Conservation (phyloP, 83 land plant species). For the Picea abies region DNA sequence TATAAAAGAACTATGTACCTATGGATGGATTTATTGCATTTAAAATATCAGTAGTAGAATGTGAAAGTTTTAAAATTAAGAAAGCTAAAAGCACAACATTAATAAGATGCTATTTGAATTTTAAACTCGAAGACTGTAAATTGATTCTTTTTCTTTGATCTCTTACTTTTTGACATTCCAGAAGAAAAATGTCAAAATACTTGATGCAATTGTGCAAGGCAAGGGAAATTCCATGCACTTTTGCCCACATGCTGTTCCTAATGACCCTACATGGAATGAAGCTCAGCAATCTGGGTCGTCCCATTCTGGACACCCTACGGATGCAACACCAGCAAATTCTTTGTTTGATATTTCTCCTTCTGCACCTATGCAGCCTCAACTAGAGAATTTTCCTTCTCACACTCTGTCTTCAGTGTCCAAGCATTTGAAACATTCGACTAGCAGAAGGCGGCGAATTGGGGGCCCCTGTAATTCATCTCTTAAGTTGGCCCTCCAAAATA, state of each 20-base stretch:
- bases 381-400: no score
- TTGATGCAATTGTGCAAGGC: slow-evolving; percentile 33
- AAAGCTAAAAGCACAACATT: not conserved
- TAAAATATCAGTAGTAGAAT: not conserved
- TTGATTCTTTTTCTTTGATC: not conserved
- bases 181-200: slow-evolving; percentile 23
- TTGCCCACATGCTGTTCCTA: not conserved
- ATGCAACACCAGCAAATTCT: slow-evolving; percentile 4
- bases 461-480: no score
- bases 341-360: not conserved
- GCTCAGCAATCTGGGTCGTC: not conserved
- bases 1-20: not conserved
- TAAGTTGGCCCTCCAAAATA: no score
- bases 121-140: not conserved
- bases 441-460: no score
- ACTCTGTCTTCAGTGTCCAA: no score
- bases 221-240: slow-evolving; percentile 19
- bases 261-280: slow-evolving; percentile 3
- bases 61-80: not conserved
- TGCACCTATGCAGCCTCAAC: no score
- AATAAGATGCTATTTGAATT: not conserved
- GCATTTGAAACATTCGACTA: no score
- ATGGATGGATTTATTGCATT: not conserved
- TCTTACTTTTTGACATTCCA: slow-evolving; percentile 8
- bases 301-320: not conserved